A percentile compares a stretch with the other conserved stretches of the same genome.
Evolutionary conservation across 1,284 basidiomycete species (phyloP).

Genomic region (Apiotrichum brassicae): DNA sequence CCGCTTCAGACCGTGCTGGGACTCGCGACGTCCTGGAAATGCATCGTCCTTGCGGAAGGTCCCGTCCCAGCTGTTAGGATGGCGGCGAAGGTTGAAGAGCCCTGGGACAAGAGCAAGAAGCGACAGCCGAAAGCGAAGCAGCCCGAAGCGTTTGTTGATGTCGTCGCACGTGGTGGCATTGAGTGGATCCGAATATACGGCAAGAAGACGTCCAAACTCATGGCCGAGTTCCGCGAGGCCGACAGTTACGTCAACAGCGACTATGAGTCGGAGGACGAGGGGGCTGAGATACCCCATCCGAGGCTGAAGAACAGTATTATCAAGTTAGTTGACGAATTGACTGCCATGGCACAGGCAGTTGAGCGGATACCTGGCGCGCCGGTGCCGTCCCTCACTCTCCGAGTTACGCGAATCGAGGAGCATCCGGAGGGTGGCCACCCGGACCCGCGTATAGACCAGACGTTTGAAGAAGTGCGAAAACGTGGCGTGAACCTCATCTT

Average conservation of each 20-base stretch:
- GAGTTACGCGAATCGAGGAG: slow-evolving; percentile 58
- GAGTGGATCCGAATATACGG: slow-evolving; percentile 75
- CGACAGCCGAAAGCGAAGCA: slow-evolving; percentile 19
- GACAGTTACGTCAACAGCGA: slow-evolving; percentile 62
- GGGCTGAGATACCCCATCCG: slow-evolving; percentile 27
- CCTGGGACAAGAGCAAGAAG: slow-evolving; percentile 5
- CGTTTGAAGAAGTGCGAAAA: slow-evolving; percentile 47
- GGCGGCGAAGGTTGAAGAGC: background rate
- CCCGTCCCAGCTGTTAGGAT: slow-evolving; percentile 55
- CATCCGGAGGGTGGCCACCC: slow-evolving; percentile 45
- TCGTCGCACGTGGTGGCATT: slow-evolving; percentile 64
- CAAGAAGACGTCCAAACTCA: slow-evolving; percentile 61
- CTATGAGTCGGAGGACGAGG: slow-evolving; percentile 17
- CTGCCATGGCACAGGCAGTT: slow-evolving; percentile 35
- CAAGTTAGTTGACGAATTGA: slow-evolving; percentile 44
- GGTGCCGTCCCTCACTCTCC: slow-evolving; percentile 52
- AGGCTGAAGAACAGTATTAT: slow-evolving; percentile 18
- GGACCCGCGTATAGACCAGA: slow-evolving; percentile 58
- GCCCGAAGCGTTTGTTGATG: slow-evolving; percentile 55
- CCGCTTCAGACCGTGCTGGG: slow-evolving; percentile 40
- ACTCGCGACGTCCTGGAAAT: slow-evolving; percentile 56
- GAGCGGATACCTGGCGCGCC: slow-evolving; percentile 23
- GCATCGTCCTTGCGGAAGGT: slow-evolving; percentile 56
- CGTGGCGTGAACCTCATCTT: slow-evolving; percentile 56
- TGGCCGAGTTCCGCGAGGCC: slow-evolving; percentile 69